Percentiles rank a stretch among this genome's conserved stretches.
Evolutionary conservation across 129 eudicot genomes (phyloP).

Genomic region (Kitagawia praeruptora): DNA sequence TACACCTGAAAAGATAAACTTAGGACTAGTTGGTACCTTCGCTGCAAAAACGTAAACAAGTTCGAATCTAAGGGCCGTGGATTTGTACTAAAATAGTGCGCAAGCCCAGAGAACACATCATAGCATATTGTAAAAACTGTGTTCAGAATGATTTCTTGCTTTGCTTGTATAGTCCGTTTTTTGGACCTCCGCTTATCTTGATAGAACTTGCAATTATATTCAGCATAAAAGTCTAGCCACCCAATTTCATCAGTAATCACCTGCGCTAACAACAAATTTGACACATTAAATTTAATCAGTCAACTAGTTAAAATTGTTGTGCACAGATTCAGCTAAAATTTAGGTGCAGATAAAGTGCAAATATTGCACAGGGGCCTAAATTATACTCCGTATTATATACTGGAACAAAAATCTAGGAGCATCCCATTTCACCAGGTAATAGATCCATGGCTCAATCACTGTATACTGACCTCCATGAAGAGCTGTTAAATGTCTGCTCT

Average conservation of each 20-base stretch:
- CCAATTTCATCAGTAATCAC: slow-evolving; percentile 75
- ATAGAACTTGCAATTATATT: slow-evolving; percentile 29
- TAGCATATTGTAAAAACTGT: slow-evolving; percentile 55
- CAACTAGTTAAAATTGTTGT: neutral
- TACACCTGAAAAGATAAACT: slow-evolving; percentile 1
- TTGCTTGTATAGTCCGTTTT: slow-evolving; percentile 49
- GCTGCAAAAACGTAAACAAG: slow-evolving; percentile 56
- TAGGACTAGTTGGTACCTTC: slow-evolving; percentile 34
- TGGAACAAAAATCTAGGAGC: no score
- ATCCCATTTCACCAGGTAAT: no score
- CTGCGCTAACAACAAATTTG: slow-evolving; percentile 25
- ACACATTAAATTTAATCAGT: slow-evolving; percentile 2
- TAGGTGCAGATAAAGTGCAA: neutral
- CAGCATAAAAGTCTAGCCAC: slow-evolving; percentile 75
- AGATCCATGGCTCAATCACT: neutral
- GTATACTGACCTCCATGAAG: slow-evolving; percentile 8
- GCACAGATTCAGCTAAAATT: neutral
- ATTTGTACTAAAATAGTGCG: slow-evolving; percentile 55
- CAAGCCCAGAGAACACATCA: slow-evolving; percentile 65
- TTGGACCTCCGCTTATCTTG: slow-evolving; percentile 53
- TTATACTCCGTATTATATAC: no score
- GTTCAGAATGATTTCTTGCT: slow-evolving; percentile 57
- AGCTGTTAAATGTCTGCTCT: slow-evolving; percentile 28
- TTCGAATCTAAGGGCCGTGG: slow-evolving; percentile 45
- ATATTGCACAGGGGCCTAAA: no score